Base-by-base conservation (phyloP, 2,329 filamentous ascomycete species). In the Apiospora aurea region DNA sequence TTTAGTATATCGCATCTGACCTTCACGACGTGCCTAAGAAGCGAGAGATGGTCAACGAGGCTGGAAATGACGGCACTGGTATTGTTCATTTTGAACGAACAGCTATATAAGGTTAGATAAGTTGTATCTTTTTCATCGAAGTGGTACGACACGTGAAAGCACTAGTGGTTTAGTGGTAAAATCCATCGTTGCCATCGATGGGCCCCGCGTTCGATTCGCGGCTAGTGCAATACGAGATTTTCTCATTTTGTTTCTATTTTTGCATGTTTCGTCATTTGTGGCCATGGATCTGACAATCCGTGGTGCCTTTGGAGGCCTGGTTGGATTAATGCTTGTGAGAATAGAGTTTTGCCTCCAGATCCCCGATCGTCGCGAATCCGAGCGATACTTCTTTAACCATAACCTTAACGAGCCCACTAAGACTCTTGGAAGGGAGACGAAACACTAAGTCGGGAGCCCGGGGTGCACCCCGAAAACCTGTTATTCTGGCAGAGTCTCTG, bases 131-230 rank as follows among this genome's bases (percentile, higher is more conserved):
- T 51, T 38, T 5, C 34, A 38, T 38, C 6, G 2, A 38, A 7
- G 7, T 11, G 7, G 13, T n/a, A 26, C 2, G 2, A 6, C n/a
- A 1, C 2, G 4, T 26, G 0, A 16, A 29, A 78, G 79, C 79
- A 80, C 79, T 78, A 83, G 83, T 86, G 83, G 83, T 85, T 85
- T 85, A 86, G 83, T 85, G 84, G 84, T 86, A 86, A 85, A 85
- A 86, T 85, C 82, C 83, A 84, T 85, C 84, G 83, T 85, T 86
- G 83, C 84, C 84, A 85, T 85, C 83, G 84, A 85, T 84, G 83
- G 82, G 84, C 83, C 82, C 83, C 83, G 82, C 78, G 83, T 83
- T 84, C 82, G 82, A 83, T 83, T 84, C 82, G 77, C 81, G 82
- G 82, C 79, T 81, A 73, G 70, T 73, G 72, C 72, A 73, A 0